Percentiles rank a stretch among this genome's conserved stretches.
phyloP scores from a whole-genome alignment of 2,329 filamentous ascomycete species.

The Xylariaceae sp. region DNA sequence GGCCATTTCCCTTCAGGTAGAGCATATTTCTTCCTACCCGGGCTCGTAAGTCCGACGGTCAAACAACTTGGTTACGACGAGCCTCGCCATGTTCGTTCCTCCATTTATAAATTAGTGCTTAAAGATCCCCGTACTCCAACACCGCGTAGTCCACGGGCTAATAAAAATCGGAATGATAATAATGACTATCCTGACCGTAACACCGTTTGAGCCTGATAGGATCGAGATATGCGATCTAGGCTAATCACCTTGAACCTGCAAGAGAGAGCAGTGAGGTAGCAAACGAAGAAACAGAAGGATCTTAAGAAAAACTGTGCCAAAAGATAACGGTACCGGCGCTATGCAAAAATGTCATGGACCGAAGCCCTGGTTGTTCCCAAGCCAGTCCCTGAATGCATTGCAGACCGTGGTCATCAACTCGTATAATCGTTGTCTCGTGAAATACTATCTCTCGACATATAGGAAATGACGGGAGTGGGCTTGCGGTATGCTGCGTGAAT shows the following conservation, averaged over 20 bases:
- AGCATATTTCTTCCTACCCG: constrained; percentile 8
- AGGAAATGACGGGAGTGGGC: constrained; percentile 8
- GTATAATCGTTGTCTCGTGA: constrained; percentile 30
- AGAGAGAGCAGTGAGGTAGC: constrained; percentile 19
- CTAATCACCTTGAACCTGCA: constrained; percentile 21
- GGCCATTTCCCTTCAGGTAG: constrained; percentile 9
- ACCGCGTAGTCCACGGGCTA: constrained; percentile 13
- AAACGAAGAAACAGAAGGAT: constrained; percentile 18
- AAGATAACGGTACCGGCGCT: constrained; percentile 29
- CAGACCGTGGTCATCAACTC: constrained; percentile 29
- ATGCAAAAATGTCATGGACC: constrained; percentile 30
- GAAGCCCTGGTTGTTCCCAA: constrained; percentile 12
- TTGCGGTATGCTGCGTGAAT: constrained; percentile 14
- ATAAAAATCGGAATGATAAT: constrained; percentile 15
- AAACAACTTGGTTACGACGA: constrained; percentile 27
- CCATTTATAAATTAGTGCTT: constrained; percentile 22
- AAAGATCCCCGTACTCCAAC: constrained; percentile 27
- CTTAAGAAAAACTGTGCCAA: constrained; percentile 9
- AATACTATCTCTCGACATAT: constrained; percentile 18
- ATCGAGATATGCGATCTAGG: constrained; percentile 19
- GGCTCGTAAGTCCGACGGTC: constrained; percentile 12
- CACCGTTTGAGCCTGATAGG: constrained; percentile 14
- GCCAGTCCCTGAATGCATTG: constrained; percentile 25
- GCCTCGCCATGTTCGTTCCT: constrained; percentile 13
- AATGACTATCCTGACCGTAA: constrained; percentile 10